phyloP scores from a whole-genome alignment of 495 filamentous ascomycete genomes.

The Pyronema domesticum region DNA sequence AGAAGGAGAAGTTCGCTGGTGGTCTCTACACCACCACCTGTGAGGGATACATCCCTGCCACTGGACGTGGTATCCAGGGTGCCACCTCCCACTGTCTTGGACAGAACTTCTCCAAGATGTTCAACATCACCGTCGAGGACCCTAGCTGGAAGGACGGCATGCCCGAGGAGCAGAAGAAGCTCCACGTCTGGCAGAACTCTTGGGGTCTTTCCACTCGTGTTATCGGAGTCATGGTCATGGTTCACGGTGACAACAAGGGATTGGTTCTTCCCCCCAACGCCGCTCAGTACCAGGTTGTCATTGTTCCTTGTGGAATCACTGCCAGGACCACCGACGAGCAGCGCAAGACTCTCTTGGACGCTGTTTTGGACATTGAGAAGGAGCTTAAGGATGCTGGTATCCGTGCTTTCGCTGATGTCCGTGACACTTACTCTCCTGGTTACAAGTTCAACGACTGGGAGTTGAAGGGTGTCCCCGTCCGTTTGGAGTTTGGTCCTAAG shows the following conservation, averaged over 20 bases:
- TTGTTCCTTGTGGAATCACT: conserved; percentile 88
- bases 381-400: conserved; percentile 48
- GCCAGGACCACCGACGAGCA: conserved; percentile 67
- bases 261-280: conserved; percentile 73
- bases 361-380: conserved; percentile 47
- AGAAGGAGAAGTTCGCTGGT: conserved; percentile 94
- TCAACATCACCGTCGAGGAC: conserved; percentile 89
- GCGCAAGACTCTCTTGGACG: conserved; percentile 47
- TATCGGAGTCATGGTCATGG: conserved; percentile 96
- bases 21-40: conserved; percentile 89
- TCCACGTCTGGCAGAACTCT: conserved; percentile 92
- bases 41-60: conserved; percentile 86
- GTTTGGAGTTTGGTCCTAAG: conserved; percentile 88
- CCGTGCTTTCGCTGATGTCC: conserved; percentile 53
- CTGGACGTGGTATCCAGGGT: conserved; percentile 90
- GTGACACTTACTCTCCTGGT: conserved; percentile 77
- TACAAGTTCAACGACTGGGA: conserved; percentile 99
- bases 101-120: conserved; percentile 98
- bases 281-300: conserved; percentile 65
- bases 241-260: conserved; percentile 86
- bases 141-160: conserved; percentile 52
- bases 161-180: conserved; percentile 41
- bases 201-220: conserved; percentile 94
- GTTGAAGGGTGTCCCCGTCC: conserved; percentile 78
- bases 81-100: conserved; percentile 87